Evolutionary conservation across 2,329 filamentous ascomycete genomes (phyloP).

Genomic region (Aspergillus unguis): DNA sequence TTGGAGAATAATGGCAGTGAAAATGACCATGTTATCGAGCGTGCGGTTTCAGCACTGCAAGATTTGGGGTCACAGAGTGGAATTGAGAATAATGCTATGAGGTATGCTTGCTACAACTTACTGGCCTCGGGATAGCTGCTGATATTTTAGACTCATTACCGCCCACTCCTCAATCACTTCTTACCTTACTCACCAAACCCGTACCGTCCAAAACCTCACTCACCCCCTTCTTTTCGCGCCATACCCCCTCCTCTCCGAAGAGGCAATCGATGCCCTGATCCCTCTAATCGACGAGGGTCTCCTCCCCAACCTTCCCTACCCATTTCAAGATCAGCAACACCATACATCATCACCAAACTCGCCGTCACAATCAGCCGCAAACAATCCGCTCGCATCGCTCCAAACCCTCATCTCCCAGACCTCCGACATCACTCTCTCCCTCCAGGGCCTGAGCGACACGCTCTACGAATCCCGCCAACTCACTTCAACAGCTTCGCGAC

Average conservation of each 20-base stretch:
- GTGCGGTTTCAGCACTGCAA: constrained; percentile 50
- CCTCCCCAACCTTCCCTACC: constrained; percentile 50
- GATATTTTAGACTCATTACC: constrained; percentile 51
- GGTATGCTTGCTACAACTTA: constrained; percentile 36
- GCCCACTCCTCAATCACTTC: constrained; percentile 58
- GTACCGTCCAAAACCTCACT: constrained; percentile 56
- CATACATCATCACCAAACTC: constrained; percentile 28
- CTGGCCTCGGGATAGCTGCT: neutral
- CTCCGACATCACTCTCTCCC: constrained; percentile 69
- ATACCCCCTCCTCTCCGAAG: constrained; percentile 51
- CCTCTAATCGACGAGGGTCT: constrained; percentile 55
- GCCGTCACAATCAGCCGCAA: constrained; percentile 27
- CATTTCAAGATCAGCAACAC: constrained; percentile 32
- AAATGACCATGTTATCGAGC: constrained; percentile 51
- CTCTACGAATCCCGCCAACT: constrained; percentile 92
- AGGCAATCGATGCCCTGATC: constrained; percentile 55
- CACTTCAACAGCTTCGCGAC: constrained; percentile 73
- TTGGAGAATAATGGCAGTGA: constrained; percentile 52
- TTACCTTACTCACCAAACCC: constrained; percentile 60
- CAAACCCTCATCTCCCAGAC: constrained; percentile 68
- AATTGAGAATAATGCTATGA: constrained; percentile 55
- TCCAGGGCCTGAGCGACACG: constrained; percentile 84
- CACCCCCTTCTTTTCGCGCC: constrained; percentile 58
- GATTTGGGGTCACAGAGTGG: constrained; percentile 55
- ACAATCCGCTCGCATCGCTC: constrained; percentile 61